A percentile compares a stretch with the other conserved stretches of the same genome.
These are phyloP conservation scores for Tritrichomonas musculus DNA, from an alignment of 208 protist genomes.

Conservation along the genomic window DNA sequence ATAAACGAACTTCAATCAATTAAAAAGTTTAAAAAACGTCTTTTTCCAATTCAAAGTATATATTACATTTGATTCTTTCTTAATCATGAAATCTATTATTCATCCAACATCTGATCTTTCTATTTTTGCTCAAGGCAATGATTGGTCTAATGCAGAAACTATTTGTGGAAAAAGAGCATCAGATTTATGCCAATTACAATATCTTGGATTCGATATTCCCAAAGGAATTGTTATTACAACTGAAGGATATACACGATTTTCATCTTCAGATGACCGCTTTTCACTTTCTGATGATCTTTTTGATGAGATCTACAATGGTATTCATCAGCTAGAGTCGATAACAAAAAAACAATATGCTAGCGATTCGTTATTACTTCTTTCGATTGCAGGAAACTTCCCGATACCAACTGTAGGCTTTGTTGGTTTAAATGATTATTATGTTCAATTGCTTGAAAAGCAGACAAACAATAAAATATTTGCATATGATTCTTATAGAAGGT, in stretches of 20 bases:
- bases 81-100: too few relatives aligned
- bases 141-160: too few relatives aligned
- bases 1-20: too few relatives aligned
- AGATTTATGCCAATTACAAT: neutral
- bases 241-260: neutral
- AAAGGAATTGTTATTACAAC: conserved; percentile 20
- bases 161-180: neutral
- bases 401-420: neutral
- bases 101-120: too few relatives aligned
- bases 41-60: too few relatives aligned
- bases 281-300: neutral
- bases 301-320: neutral
- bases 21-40: too few relatives aligned
- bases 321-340: neutral
- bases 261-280: neutral
- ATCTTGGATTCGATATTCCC: neutral
- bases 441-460: neutral
- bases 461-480: neutral
- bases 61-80: too few relatives aligned
- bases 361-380: neutral
- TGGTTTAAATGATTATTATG: neutral
- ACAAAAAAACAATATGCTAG: neutral
- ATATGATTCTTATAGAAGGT: neutral
- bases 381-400: neutral
- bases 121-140: too few relatives aligned